Conservation (phyloP, 768 basidiomycete species). For the Chalciporus pseudorubinellus region DNA sequence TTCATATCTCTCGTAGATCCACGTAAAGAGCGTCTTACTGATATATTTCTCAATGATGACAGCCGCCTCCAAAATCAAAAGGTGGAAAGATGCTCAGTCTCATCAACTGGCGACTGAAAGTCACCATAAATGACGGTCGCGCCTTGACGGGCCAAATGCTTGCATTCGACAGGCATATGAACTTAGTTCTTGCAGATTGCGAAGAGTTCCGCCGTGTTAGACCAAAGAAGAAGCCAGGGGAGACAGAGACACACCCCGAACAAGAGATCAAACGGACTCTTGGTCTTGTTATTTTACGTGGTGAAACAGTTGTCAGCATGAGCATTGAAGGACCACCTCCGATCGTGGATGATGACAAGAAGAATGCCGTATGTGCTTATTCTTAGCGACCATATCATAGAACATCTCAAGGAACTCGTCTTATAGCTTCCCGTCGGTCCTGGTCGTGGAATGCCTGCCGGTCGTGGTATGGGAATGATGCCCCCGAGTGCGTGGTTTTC, state of each 20-base stretch:
- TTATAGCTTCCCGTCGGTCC: constrained; percentile 80
- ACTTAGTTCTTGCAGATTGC: constrained; percentile 95
- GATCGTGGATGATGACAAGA: constrained; percentile 84
- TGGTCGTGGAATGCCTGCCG: constrained; percentile 93
- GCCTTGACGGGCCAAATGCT: constrained; percentile 97
- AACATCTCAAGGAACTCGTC: constrained; percentile 18
- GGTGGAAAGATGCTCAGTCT: constrained; percentile 97
- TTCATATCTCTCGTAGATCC: constrained; percentile 31
- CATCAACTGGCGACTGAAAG: constrained; percentile 96
- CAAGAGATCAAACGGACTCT: constrained; percentile 96
- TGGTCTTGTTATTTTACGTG: constrained; percentile 94
- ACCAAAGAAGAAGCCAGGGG: constrained; percentile 88
- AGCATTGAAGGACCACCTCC: constrained; percentile 96
- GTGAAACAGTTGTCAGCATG: constrained; percentile 94
- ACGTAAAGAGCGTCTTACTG: neutral
- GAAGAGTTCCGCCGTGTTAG: constrained; percentile 94
- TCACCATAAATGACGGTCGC: constrained; percentile 97
- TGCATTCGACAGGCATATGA: constrained; percentile 99
- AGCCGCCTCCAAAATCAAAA: constrained; percentile 96
- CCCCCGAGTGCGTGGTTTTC: constrained; percentile 61
- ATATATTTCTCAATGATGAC: constrained; percentile 8
- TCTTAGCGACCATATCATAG: constrained; percentile 4
- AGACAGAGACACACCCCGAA: constrained; percentile 64
- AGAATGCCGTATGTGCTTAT: constrained; percentile 59
- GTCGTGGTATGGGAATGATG: constrained; percentile 96